Evolutionary conservation across 2,329 filamentous ascomycete genomes (phyloP).

Genomic region (Fusarium humuli): DNA sequence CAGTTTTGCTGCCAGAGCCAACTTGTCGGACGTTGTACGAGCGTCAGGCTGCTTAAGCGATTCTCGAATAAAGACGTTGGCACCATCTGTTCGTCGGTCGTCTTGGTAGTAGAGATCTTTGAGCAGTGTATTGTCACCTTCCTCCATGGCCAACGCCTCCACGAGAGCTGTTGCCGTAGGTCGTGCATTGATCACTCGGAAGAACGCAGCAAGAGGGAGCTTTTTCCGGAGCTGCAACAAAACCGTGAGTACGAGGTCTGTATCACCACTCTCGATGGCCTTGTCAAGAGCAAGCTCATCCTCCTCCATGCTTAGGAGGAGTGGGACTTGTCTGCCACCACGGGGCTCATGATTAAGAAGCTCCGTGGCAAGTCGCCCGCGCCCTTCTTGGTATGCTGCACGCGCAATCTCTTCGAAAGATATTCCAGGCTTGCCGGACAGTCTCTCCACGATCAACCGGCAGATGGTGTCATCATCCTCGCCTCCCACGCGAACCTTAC

Average conservation of each 20-base stretch:
- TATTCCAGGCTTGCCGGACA: slow-evolving; percentile 89
- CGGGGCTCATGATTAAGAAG: slow-evolving; percentile 93
- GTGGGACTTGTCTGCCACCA: slow-evolving; percentile 93
- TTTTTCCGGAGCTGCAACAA: slow-evolving; percentile 90
- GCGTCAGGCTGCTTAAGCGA: slow-evolving; percentile 79
- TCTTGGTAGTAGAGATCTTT: slow-evolving; percentile 99
- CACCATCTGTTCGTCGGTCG: slow-evolving; percentile 87
- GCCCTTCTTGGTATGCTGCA: slow-evolving; percentile 93
- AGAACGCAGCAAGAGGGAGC: slow-evolving; percentile 89
- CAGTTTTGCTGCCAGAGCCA: slow-evolving; percentile 86
- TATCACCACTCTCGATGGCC: slow-evolving; percentile 94
- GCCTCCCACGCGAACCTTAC: slow-evolving; percentile 87
- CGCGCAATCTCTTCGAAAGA: slow-evolving; percentile 95
- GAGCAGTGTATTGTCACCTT: slow-evolving; percentile 80
- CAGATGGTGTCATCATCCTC: slow-evolving; percentile 92
- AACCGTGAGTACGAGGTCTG: slow-evolving; percentile 91
- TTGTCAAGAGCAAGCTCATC: slow-evolving; percentile 96
- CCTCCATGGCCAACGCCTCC: slow-evolving; percentile 79
- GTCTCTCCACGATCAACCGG: slow-evolving; percentile 83
- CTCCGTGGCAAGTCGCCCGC: slow-evolving; percentile 87
- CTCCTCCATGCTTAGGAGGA: slow-evolving; percentile 94
- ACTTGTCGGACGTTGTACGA: slow-evolving; percentile 81
- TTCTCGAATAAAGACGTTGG: slow-evolving; percentile 87
- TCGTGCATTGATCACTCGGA: slow-evolving; percentile 87
- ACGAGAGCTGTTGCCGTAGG: slow-evolving; percentile 90